Base-by-base conservation (phyloP, 768 basidiomycete genomes). In the Rickenella mellea region DNA sequence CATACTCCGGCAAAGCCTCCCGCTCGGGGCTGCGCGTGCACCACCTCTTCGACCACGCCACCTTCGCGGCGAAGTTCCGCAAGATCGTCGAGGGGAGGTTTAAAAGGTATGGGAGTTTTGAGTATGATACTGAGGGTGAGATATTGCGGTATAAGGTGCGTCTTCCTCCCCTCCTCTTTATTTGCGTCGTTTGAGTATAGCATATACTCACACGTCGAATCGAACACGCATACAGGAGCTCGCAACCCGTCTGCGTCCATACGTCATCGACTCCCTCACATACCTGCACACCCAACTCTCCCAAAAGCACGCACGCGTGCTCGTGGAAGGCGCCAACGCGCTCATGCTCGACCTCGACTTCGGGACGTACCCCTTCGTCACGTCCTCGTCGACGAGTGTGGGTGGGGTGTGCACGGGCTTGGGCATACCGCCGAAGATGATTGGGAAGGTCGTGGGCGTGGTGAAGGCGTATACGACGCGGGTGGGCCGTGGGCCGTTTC, bases 401-500 rank as follows among this genome's bases (percentile, higher is more conserved):
- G 96, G 96, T 24, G 96, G 96, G 39, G 91, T 97, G 27, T 91
- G 88, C 66, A 98, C 93, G 12, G 96, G 96, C 26, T 78, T 99
- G n/a, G 96, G 92, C 40, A 83, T 99, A 38, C 94, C 96, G 2
- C 92, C 96, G 5, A 82, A 82, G 64, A 64, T 74, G 50, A 80
- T 99, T 48, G 87, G 85, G n/a, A 76, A 78, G 37, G 71, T 81
- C 20, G 83, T 93, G 51, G 96, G 96, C 35, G 96, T 99, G 45
- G 70, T 97, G 57, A 99, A 98, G 62, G 96, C 96, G 0, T 99
- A 99, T 62, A 98, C 96, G 14, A 98, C 96, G 1, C 78, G 96
- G 21, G 96, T 99, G 19, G 96, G 96, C n/a, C 89, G 91, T 28
- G 96, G 96, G 0, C 96, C 96, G 3, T 98, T 99, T 73, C 92